Conservation (phyloP, 73 alveolate genomes). For the Symbiodinium natans region DNA sequence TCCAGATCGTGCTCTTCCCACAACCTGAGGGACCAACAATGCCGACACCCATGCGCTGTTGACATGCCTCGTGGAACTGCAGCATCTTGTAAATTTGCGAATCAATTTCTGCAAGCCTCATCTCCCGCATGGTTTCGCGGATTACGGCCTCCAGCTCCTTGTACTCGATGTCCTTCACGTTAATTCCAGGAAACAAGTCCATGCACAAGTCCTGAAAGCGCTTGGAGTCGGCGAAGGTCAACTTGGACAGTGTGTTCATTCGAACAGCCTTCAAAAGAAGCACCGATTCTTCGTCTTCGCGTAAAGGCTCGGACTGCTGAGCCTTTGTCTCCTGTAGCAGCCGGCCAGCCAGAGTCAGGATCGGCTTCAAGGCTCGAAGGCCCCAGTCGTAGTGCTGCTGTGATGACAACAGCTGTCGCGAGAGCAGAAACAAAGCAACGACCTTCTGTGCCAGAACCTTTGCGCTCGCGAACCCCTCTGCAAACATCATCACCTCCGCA, state of each 20-base stretch:
- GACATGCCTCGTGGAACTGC: slow-evolving; percentile 99
- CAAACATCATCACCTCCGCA: slow-evolving; percentile 99
- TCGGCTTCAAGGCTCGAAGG: slow-evolving; percentile 99
- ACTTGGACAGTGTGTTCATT: slow-evolving; percentile 99
- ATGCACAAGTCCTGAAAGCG: slow-evolving; percentile 91
- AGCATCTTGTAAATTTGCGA: slow-evolving; percentile 99
- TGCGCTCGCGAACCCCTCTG: slow-evolving; percentile 99
- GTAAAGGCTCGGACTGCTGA: slow-evolving; percentile 29
- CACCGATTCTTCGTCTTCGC: slow-evolving; percentile 94
- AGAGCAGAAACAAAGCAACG: slow-evolving; percentile 98
- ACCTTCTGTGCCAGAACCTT: slow-evolving; percentile 97
- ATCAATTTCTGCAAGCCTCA: slow-evolving; percentile 98
- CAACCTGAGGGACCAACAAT: slow-evolving; percentile 99
- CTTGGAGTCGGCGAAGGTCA: slow-evolving; percentile 99
- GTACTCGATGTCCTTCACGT: slow-evolving; percentile 98
- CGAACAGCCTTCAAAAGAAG: slow-evolving; percentile 96
- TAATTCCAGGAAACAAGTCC: slow-evolving; percentile 92
- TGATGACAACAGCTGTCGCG: slow-evolving; percentile 98
- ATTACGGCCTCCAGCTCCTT: slow-evolving; percentile 99
- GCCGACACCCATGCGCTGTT: slow-evolving; percentile 99
- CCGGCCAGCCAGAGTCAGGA: slow-evolving; percentile 99
- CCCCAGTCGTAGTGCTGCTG: slow-evolving; percentile 99
- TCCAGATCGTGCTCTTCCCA: slow-evolving; percentile 99
- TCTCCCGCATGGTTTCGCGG: slow-evolving; percentile 97
- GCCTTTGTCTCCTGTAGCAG: slow-evolving; percentile 97